A percentile compares a stretch with the other conserved stretches of the same genome.
These are phyloP conservation scores for Globisporangium okanoganense DNA, from an alignment of 352 stramenopile genomes.

Conservation along the genomic window DNA sequence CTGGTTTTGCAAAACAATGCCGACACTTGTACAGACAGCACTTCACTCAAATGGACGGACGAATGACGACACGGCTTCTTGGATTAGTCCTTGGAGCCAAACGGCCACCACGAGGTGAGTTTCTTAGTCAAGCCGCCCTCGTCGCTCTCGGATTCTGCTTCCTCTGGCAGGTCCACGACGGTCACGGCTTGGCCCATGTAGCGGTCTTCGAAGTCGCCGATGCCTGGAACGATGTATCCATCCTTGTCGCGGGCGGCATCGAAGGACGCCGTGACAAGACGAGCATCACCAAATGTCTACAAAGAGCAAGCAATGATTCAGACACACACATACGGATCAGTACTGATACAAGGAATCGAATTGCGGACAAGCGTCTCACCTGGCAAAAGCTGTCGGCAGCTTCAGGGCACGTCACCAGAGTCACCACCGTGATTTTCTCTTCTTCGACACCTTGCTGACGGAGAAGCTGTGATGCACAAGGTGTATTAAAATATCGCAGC, in stretches of 20 bases:
- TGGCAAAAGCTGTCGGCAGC: slow-evolving; percentile 79
- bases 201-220: slow-evolving; percentile 73
- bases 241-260: slow-evolving; percentile 53
- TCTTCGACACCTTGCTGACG: slow-evolving; percentile 68
- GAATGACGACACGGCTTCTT: background rate
- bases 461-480: slow-evolving; percentile 37
- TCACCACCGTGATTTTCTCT: slow-evolving; percentile 78
- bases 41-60: background rate
- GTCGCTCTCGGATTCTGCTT: slow-evolving; percentile 26
- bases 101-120: slow-evolving; percentile 34
- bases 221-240: slow-evolving; percentile 63
- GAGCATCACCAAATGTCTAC: slow-evolving; percentile 63
- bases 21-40: background rate
- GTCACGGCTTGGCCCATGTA: slow-evolving; percentile 43
- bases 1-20: background rate
- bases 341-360: too few species aligned
- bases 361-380: slow-evolving; percentile 18
- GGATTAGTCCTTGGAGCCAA: slow-evolving; percentile 17
- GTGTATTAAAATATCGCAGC: background rate
- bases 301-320: background rate
- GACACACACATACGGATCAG: background rate
- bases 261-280: slow-evolving; percentile 76
- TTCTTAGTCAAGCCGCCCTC: slow-evolving; percentile 40
- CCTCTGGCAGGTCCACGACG: slow-evolving; percentile 29
- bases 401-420: slow-evolving; percentile 74